These are phyloP conservation scores for Amphicarpaea edgeworthii DNA, from an alignment of 306 rosid species.

Conservation along the genomic window DNA sequence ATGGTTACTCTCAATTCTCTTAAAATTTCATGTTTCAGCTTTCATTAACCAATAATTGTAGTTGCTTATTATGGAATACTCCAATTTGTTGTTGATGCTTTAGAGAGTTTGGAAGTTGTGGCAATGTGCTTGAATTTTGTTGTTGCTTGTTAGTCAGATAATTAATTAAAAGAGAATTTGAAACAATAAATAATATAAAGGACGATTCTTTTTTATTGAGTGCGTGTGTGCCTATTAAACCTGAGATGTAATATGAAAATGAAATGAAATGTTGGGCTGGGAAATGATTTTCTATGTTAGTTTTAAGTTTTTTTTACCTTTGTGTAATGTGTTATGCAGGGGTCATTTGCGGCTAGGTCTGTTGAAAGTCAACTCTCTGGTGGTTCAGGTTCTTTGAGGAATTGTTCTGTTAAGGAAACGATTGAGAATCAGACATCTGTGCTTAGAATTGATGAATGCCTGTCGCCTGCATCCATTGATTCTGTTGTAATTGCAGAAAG, in stretches of 20 bases:
- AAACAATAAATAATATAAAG: neutral
- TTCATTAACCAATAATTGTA: constrained; percentile 11
- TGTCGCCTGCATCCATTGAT: constrained; percentile 90
- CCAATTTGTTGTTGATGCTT: constrained; percentile 5
- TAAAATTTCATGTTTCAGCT: neutral
- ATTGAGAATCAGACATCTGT: constrained; percentile 68
- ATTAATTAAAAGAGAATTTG: neutral
- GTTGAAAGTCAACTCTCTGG: constrained; percentile 81
- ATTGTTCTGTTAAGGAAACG: constrained; percentile 64
- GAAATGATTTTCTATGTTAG: neutral
- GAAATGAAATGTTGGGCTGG: constrained; percentile 13
- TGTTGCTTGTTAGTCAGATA: constrained; percentile 4
- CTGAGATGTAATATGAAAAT: neutral
- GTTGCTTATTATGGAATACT: constrained; percentile 5
- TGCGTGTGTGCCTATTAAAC: neutral
- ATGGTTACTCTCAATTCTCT: constrained; percentile 40
- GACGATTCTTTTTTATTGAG: neutral
- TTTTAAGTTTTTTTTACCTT: constrained; percentile 14
- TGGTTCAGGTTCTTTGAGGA: constrained; percentile 71
- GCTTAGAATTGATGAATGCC: constrained; percentile 76
- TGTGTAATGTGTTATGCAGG: constrained; percentile 52
- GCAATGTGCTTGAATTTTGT: constrained; percentile 21
- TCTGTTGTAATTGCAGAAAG: constrained; percentile 87
- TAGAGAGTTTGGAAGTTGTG: constrained; percentile 20
- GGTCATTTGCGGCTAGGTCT: constrained; percentile 76